These are phyloP conservation scores for Diaporthe vaccinii DNA, from an alignment of 2,329 filamentous ascomycete species.

Conservation along the genomic window DNA sequence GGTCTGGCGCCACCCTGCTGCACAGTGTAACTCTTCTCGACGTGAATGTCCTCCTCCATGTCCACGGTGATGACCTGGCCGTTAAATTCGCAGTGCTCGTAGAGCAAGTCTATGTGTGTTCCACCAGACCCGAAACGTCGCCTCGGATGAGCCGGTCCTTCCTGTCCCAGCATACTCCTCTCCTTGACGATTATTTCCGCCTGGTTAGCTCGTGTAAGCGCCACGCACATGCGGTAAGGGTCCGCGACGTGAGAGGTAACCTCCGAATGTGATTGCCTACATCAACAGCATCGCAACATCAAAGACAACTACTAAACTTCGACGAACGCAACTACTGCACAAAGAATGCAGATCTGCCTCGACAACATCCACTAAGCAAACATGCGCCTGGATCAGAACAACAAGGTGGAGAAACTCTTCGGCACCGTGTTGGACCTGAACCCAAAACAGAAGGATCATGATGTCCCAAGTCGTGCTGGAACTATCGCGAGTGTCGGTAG, in stretches of 20 bases:
- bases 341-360: conserved; percentile 70
- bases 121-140: background rate
- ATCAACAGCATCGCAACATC: conserved; percentile 58
- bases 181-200: background rate
- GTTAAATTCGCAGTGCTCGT: background rate
- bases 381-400: conserved; percentile 58
- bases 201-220: background rate
- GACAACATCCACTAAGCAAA: conserved; percentile 64
- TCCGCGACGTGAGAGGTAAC: background rate
- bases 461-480: conserved; percentile 65
- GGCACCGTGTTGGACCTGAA: conserved; percentile 67
- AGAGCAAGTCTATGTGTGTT: background rate
- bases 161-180: background rate
- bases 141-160: background rate
- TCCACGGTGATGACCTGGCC: background rate
- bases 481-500: conserved; percentile 49
- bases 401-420: conserved; percentile 65
- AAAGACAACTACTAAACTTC: conserved; percentile 44
- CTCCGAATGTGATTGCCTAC: conserved; percentile 61
- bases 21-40: background rate
- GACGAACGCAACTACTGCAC: conserved; percentile 36
- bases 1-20: background rate
- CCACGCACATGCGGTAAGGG: background rate
- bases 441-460: conserved; percentile 64
- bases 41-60: too few relatives aligned